A percentile compares a stretch with the other conserved stretches of the same genome.
Evolutionary conservation across 2,329 filamentous ascomycete genomes (phyloP).

Genomic region (Fusarium sp.): DNA sequence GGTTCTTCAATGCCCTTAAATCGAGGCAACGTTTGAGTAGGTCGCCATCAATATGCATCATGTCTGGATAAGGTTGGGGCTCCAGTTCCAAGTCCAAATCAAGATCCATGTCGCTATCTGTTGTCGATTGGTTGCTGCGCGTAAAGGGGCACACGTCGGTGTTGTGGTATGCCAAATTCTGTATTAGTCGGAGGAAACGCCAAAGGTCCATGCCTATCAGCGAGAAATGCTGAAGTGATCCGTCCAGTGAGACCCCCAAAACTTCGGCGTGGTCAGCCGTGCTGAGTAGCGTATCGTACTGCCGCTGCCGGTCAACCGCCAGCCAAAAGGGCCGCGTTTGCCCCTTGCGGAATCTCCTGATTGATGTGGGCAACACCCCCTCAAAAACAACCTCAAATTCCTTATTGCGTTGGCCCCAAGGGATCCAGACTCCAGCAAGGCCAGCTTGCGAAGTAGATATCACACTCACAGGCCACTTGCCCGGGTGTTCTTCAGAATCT

Average conservation of each 20-base stretch:
- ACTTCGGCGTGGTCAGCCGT: slow-evolving; percentile 63
- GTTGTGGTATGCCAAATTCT: slow-evolving; percentile 71
- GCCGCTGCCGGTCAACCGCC: slow-evolving; percentile 49
- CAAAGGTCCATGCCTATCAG: slow-evolving; percentile 73
- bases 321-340: slow-evolving; percentile 67
- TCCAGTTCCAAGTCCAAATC: slow-evolving; percentile 44
- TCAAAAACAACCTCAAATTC: slow-evolving; percentile 66
- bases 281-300: slow-evolving; percentile 59
- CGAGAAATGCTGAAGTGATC: slow-evolving; percentile 76
- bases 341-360: slow-evolving; percentile 67
- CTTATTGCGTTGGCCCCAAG: slow-evolving; percentile 56
- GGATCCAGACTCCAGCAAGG: slow-evolving; percentile 64
- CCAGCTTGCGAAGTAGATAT: slow-evolving; percentile 62
- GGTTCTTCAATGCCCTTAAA: slow-evolving; percentile 57
- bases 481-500: slow-evolving; percentile 42
- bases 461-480: slow-evolving; percentile 58
- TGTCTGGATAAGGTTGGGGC: slow-evolving; percentile 57
- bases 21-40: slow-evolving; percentile 68
- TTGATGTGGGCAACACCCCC: slow-evolving; percentile 65
- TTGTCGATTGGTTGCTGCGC: slow-evolving; percentile 15
- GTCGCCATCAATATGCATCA: slow-evolving; percentile 77
- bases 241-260: slow-evolving; percentile 76
- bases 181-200: slow-evolving; percentile 77
- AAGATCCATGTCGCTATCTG: slow-evolving; percentile 17
- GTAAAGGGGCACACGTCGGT: slow-evolving; percentile 63